Evolutionary conservation across 306 rosid genomes (phyloP), one percentile per base, ranked within the genome.

Genomic region (Medicago arabica): DNA sequence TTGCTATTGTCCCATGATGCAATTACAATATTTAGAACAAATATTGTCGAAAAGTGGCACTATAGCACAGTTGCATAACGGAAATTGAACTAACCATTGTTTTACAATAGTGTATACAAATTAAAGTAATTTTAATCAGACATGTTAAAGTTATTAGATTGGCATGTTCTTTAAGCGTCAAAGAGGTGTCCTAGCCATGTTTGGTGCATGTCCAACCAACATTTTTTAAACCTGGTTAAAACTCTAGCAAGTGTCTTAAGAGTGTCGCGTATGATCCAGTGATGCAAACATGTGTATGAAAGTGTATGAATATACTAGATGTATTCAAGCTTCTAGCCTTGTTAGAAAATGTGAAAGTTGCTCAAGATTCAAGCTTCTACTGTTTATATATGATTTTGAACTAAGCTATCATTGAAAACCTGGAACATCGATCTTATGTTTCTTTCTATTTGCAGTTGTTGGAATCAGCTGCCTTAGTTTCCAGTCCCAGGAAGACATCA

Each of bases 371-470:
- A 58, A 9, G 47, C 23, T 67, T 77, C 39, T 53, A 21, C 11
- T 19, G 23, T 60, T 77, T 28, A 46, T 70, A 69, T 58, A 10
- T 39, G 51, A 31, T 68, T 53, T 25, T 46, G 39, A 31, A 17
- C 50, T 43, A 34, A 38, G 49, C 23, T 9, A 46, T 58, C 41
- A 13, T 5, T 36, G 38, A 15, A 38, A 50, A n/a, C 15, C 25
- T 5, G 2, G 31, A 25, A n/a, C 2, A n/a, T 17, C 18, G 17
- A 49, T 74, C 67, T 68, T 12, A 68, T 58, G 76, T 74, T 47
- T 67, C 19, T 69, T 80, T 68, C 28, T 75, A 47, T 60, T 59
- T 60, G 51, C 65, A 75, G 80, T 0, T 4, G 8, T 2, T 0
- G 10, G 51, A 69, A 62, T 9, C 72, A 39, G 2, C 12, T 47